A percentile compares a stretch with the other conserved stretches of the same genome.
These are phyloP conservation scores for Yarrowia osloensis DNA, from an alignment of 805 yeast species.

Conservation along the genomic window DNA sequence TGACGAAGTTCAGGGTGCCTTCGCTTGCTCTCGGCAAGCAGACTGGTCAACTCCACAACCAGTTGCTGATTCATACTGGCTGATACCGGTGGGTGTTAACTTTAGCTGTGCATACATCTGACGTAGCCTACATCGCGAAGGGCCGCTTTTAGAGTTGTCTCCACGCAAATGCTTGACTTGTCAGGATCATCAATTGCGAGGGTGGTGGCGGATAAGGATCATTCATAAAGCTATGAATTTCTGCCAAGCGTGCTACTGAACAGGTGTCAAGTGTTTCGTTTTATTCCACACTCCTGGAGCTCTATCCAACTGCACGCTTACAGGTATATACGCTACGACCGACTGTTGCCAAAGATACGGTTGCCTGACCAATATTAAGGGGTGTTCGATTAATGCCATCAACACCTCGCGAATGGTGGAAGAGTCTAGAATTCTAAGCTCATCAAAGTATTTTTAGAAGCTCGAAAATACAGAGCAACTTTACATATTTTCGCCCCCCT, in stretches of 20 bases:
- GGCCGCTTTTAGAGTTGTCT: background rate
- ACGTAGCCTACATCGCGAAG: slow-evolving; percentile 23
- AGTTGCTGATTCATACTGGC: slow-evolving; percentile 38
- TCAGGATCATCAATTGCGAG: background rate
- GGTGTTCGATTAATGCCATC: background rate
- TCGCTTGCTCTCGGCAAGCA: slow-evolving; percentile 71
- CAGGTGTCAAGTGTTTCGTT: too few relatives aligned
- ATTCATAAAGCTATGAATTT: too few relatives aligned
- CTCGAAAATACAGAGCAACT: background rate
- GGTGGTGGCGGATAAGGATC: too few relatives aligned
- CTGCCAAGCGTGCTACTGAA: too few relatives aligned
- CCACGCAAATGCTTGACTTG: background rate
- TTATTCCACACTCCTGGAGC: too few relatives aligned
- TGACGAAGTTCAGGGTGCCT: slow-evolving; percentile 67
- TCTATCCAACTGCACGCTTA: too few relatives aligned
- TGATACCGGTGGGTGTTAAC: slow-evolving; percentile 23
- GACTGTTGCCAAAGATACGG: background rate
- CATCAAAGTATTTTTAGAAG: background rate
- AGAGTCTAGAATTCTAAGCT: background rate
- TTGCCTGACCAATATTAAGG: background rate
- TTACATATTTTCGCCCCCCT: background rate
- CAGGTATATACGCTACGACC: background rate
- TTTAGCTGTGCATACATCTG: slow-evolving; percentile 20
- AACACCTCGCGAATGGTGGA: background rate
- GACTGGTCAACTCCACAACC: slow-evolving; percentile 56